Conservation (phyloP, 2,329 filamentous ascomycete genomes). For the Rhynchosporium secalis region DNA sequence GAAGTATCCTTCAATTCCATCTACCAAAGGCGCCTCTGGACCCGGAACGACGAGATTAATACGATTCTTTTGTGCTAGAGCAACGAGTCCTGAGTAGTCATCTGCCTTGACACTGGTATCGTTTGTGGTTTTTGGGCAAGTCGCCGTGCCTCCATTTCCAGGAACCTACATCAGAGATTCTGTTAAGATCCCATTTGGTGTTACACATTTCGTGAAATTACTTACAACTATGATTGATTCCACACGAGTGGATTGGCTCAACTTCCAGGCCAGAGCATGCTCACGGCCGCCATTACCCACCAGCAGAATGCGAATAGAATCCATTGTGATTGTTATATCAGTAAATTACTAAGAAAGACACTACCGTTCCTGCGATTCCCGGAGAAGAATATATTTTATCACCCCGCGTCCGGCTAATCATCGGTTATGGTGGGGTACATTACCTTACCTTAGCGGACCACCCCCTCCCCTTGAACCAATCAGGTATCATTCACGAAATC, state of each 20-base stretch:
- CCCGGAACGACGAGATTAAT: conserved; percentile 87
- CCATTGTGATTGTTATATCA: conserved; percentile 20
- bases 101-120: conserved; percentile 62
- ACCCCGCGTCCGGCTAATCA: too few relatives aligned
- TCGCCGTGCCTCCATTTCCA: conserved; percentile 85
- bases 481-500: too few relatives aligned
- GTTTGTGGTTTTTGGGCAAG: conserved; percentile 71
- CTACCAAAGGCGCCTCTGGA: conserved; percentile 90
- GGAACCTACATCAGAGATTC: conserved; percentile 58
- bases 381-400: background rate
- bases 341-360: background rate
- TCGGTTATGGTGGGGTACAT: too few relatives aligned
- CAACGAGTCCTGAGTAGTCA: conserved; percentile 74
- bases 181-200: background rate
- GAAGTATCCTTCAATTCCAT: conserved; percentile 85
- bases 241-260: conserved; percentile 78
- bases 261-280: conserved; percentile 92
- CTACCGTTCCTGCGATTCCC: background rate
- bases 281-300: conserved; percentile 94
- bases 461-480: too few relatives aligned
- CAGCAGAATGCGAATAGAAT: conserved; percentile 65
- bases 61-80: conserved; percentile 69
- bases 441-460: too few relatives aligned
- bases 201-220: background rate
- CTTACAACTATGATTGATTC: conserved; percentile 66